These are phyloP conservation scores for Crucibulum parvulum DNA, from an alignment of 1,284 basidiomycete genomes.

Conservation along the genomic window DNA sequence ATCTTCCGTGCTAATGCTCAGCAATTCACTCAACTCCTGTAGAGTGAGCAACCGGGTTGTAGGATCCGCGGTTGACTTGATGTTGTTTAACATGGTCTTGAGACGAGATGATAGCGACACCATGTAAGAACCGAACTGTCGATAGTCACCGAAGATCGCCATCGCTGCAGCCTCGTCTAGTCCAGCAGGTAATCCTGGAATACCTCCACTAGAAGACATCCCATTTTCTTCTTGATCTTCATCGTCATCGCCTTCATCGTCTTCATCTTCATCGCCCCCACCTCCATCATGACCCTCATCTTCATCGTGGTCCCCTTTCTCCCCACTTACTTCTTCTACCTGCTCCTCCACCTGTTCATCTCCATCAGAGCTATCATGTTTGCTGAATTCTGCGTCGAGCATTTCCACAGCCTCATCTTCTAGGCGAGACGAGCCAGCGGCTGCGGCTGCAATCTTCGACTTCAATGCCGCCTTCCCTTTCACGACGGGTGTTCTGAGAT, in stretches of 20 bases:
- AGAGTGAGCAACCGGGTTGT: slow-evolving; percentile 88
- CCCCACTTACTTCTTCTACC: slow-evolving; percentile 19
- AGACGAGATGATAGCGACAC: slow-evolving; percentile 85
- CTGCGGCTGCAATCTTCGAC: slow-evolving; percentile 61
- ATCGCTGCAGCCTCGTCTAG: slow-evolving; percentile 80
- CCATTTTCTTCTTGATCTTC: slow-evolving; percentile 39
- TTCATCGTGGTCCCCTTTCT: slow-evolving; percentile 44
- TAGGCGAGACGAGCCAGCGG: slow-evolving; percentile 57
- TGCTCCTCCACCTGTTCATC: slow-evolving; percentile 50
- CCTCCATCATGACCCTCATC: slow-evolving; percentile 57
- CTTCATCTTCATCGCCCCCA: slow-evolving; percentile 48
- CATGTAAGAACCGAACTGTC: slow-evolving; percentile 90
- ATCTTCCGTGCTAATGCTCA: slow-evolving; percentile 98
- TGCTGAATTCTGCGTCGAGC: slow-evolving; percentile 66
- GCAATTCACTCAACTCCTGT: slow-evolving; percentile 93
- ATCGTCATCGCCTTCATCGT: slow-evolving; percentile 38
- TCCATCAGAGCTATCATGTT: slow-evolving; percentile 61
- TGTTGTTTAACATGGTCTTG: slow-evolving; percentile 89
- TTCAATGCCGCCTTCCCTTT: slow-evolving; percentile 74
- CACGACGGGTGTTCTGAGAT: slow-evolving; percentile 46
- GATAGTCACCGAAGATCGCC: slow-evolving; percentile 86
- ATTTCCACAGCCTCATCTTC: slow-evolving; percentile 80
- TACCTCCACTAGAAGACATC: slow-evolving; percentile 48
- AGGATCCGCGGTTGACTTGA: slow-evolving; percentile 83
- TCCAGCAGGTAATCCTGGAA: slow-evolving; percentile 56